Percentiles rank a stretch among this genome's conserved stretches.
Conservation (phyloP, 2,329 filamentous ascomycete species). For the Phialophora tarda region DNA sequence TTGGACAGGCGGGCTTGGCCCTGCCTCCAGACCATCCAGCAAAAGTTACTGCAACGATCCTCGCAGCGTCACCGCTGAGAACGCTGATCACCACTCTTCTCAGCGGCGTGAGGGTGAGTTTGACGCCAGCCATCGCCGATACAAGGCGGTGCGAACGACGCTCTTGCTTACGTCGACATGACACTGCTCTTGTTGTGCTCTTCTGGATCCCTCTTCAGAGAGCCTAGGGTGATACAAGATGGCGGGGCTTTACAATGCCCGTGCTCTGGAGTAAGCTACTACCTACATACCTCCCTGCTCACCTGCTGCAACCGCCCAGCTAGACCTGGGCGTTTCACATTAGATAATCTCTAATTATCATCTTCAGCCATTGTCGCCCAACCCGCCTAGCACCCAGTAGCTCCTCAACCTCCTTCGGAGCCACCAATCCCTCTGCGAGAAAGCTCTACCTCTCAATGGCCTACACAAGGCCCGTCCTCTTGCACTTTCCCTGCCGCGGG, state of each 20-base stretch:
- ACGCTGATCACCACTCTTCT: background rate
- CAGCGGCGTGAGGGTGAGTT: background rate
- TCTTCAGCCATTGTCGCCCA: background rate
- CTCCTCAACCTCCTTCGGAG: background rate
- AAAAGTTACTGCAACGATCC: background rate
- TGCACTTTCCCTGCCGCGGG: background rate
- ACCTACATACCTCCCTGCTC: background rate
- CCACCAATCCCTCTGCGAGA: background rate
- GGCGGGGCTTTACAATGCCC: background rate
- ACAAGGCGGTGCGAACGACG: background rate
- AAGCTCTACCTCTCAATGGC: background rate
- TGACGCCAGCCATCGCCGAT: background rate
- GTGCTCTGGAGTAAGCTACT: background rate
- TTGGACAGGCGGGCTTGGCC: background rate
- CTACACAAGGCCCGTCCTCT: constrained; percentile 1
- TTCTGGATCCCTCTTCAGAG: background rate
- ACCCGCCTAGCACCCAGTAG: background rate
- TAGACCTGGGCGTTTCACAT: background rate
- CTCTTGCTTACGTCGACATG: background rate
- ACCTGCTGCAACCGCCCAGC: background rate
- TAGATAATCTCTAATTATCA: background rate
- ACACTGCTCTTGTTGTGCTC: background rate
- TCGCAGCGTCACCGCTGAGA: background rate
- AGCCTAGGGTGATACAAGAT: background rate
- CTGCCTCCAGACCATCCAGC: background rate